Evolutionary conservation across 2,329 filamentous ascomycete species (phyloP).

Genomic region (Microascus cirrosus): DNA sequence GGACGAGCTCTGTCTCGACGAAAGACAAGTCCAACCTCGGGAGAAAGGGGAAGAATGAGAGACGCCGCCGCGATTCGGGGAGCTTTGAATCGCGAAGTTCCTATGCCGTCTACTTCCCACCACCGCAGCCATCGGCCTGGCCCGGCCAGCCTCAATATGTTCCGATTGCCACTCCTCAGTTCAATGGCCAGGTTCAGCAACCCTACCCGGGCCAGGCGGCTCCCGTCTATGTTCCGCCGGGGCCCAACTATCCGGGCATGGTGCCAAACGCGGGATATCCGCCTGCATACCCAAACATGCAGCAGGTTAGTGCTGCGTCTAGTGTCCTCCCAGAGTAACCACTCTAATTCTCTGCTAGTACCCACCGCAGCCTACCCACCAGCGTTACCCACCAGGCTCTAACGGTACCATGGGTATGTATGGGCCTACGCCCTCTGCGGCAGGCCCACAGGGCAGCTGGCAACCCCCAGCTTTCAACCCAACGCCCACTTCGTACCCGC

Average conservation of each 20-base stretch:
- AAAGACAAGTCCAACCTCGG: conserved; percentile 64
- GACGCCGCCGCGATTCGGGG: conserved; percentile 53
- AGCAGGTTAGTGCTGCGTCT: conserved; percentile 28
- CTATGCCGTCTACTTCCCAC: conserved; percentile 57
- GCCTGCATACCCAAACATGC: conserved; percentile 28
- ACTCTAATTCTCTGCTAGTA: conserved; percentile 14
- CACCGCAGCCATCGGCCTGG: conserved; percentile 44
- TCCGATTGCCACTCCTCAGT: conserved; percentile 13
- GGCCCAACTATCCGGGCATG: conserved; percentile 30
- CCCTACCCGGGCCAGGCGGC: conserved; percentile 35
- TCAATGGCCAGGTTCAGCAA: conserved; percentile 28
- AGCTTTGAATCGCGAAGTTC: conserved; percentile 56
- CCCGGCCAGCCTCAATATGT: conserved; percentile 37
- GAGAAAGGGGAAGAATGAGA: conserved; percentile 56
- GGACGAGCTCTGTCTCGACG: conserved; percentile 76
- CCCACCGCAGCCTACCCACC: conserved; percentile 17
- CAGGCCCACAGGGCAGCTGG: conserved; percentile 21
- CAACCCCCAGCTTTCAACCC: conserved; percentile 21
- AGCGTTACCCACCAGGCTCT: conserved; percentile 18
- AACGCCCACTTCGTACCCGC: conserved; percentile 15
- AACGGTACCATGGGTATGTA: conserved; percentile 23
- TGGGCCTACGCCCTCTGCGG: conserved; percentile 18
- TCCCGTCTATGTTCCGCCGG: conserved; percentile 31
- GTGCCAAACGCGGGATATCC: conserved; percentile 28
- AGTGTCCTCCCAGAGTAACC: background rate